Evolutionary conservation across 1,284 basidiomycete genomes (phyloP).

Genomic region (Pseudozyma sp.): DNA sequence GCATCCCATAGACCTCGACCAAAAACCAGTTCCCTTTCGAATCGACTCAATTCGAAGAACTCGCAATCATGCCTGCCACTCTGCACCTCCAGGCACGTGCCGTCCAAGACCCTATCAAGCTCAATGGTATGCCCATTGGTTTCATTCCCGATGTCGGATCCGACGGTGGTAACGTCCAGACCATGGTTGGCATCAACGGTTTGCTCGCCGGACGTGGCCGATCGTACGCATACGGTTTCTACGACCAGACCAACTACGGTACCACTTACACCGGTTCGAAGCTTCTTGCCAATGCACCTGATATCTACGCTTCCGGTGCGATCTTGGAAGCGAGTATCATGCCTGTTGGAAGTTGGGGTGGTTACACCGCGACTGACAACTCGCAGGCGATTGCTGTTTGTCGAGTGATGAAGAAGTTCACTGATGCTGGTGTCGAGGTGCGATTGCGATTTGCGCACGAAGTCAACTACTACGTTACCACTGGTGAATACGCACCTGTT

Average conservation of each 20-base stretch:
- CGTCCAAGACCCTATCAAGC: constrained; percentile 28
- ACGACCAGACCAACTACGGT: constrained; percentile 68
- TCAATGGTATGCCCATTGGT: constrained; percentile 46
- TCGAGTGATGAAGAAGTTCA: constrained; percentile 69
- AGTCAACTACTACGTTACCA: constrained; percentile 52
- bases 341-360: constrained; percentile 53
- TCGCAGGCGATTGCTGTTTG: constrained; percentile 65
- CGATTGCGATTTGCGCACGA: constrained; percentile 69
- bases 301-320: constrained; percentile 66
- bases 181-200: constrained; percentile 51
- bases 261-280: constrained; percentile 67
- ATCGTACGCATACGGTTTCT: constrained; percentile 59
- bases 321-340: constrained; percentile 69
- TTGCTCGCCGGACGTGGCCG: constrained; percentile 33
- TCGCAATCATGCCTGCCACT: constrained; percentile 24
- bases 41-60: neutral
- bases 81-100: constrained; percentile 24
- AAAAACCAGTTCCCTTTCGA: neutral
- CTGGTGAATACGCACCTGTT: constrained; percentile 30
- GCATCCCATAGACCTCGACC: neutral
- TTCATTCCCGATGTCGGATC: constrained; percentile 62
- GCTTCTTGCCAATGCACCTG: constrained; percentile 61
- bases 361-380: constrained; percentile 59
- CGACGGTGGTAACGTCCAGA: constrained; percentile 52
- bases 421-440: constrained; percentile 69